A percentile compares a stretch with the other conserved stretches of the same genome.
Evolutionary conservation across 345 rosid genomes (phyloP).

Genomic region (Syzygium oleosum): DNA sequence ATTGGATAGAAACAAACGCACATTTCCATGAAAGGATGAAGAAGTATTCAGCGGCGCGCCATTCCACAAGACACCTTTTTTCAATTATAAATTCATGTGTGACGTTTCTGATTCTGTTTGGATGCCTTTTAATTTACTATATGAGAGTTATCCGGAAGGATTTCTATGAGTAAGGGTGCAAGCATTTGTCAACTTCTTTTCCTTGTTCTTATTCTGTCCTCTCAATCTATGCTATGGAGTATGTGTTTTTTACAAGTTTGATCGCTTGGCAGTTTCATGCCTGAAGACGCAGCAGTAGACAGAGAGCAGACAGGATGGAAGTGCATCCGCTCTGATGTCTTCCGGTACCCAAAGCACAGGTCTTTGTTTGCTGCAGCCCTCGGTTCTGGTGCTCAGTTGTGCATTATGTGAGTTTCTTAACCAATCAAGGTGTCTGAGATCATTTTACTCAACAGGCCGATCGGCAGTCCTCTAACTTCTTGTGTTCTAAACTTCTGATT

Average conservation of each 20-base stretch:
- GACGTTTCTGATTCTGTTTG: conserved; percentile 76
- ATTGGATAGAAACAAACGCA: conserved; percentile 77
- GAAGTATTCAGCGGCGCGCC: conserved; percentile 57
- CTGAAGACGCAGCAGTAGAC: conserved; percentile 86
- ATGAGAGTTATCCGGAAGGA: conserved; percentile 84
- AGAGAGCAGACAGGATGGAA: conserved; percentile 95
- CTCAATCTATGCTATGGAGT: not conserved
- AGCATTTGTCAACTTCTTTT: not conserved
- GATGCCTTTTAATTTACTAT: conserved; percentile 72
- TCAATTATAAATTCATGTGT: conserved; percentile 79
- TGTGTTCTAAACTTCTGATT: not conserved
- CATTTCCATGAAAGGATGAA: conserved; percentile 79
- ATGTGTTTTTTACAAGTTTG: not conserved
- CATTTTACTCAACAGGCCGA: not conserved
- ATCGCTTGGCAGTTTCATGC: conserved; percentile 44
- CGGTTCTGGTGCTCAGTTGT: conserved; percentile 74
- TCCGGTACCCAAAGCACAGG: conserved; percentile 60
- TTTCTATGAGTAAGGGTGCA: conserved; percentile 64
- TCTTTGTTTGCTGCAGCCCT: conserved; percentile 75
- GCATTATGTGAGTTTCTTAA: conserved; percentile 52
- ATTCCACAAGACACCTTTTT: conserved; percentile 82
- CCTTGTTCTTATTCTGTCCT: not conserved
- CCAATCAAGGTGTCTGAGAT: not conserved
- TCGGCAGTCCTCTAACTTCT: not conserved
- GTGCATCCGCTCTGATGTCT: conserved; percentile 80